A percentile compares a stretch with the other conserved stretches of the same genome.
phyloP scores from a whole-genome alignment of 805 yeast species.

The Isabelozyma gotoi region DNA sequence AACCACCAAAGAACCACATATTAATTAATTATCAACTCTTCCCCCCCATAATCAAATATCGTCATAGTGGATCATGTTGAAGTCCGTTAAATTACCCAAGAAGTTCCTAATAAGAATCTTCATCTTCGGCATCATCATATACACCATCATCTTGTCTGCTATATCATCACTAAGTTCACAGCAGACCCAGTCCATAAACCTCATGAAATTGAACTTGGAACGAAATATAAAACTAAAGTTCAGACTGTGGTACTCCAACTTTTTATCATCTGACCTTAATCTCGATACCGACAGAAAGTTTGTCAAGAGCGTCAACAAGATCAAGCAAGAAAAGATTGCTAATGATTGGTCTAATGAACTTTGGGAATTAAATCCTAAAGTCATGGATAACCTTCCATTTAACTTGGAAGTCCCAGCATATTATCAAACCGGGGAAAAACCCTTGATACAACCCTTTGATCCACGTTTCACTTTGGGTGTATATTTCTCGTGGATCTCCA shows the following conservation, averaged over 20 bases:
- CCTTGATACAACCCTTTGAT: constrained; percentile 37
- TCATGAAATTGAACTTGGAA: constrained; percentile 10
- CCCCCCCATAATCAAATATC: no score
- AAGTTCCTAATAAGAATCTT: constrained; percentile 8
- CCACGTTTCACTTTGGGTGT: constrained; percentile 57
- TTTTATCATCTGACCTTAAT: constrained; percentile 14
- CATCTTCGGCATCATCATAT: constrained; percentile 7
- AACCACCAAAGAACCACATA: no score
- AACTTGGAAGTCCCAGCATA: constrained; percentile 16
- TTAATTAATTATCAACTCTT: no score
- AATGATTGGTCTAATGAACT: constrained; percentile 14
- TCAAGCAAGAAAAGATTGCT: constrained; percentile 11
- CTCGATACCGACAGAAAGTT: constrained; percentile 15
- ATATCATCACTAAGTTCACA: constrained; percentile 3
- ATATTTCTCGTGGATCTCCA: constrained; percentile 41
- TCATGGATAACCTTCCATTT: constrained; percentile 9
- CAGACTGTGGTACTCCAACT: constrained; percentile 14
- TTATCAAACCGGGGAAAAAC: constrained; percentile 8
- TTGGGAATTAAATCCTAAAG: constrained; percentile 19
- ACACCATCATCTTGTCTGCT: constrained; percentile 6
- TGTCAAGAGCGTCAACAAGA: constrained; percentile 4
- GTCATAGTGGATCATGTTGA: constrained; percentile 7
- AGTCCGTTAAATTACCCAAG: constrained; percentile 7
- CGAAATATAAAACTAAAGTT: constrained; percentile 14
- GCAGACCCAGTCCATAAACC: constrained; percentile 3